Evolutionary conservation across 306 rosid genomes (phyloP), one percentile per base, ranked within the genome.

Genomic region (Begonia masoniana): DNA sequence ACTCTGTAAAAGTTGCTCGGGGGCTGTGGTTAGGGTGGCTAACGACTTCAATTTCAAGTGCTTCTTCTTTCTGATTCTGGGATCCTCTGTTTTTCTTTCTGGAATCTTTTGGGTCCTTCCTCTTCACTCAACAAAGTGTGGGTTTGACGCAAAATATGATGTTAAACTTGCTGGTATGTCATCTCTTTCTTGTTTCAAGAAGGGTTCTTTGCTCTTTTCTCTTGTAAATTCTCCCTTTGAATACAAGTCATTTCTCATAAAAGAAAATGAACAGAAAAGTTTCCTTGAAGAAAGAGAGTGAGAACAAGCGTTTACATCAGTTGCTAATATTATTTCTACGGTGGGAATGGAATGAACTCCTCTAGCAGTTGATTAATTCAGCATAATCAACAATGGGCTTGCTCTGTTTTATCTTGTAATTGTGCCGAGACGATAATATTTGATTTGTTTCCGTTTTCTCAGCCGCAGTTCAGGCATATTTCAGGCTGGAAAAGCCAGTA

Each of bases 31-130:
- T 21, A 21, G 24, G 4, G 24, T 21, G 24, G 24, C 24, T 21
- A 21, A 21, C 4, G 24, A 21, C 24, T 21, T 21, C 24, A 21
- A 21, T 21, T 80, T 85, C 71, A 75, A 78, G 78, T 89, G 95
- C 63, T 1, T 89, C 5, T 67, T 89, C 49, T 53, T 85, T 59
- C 74, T 89, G 59, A 1, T 85, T 13, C 43, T 89, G 63, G 70
- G 77, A 47, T 35, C 85, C 0, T 62, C 87, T 5, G 77, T 81
- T 66, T 63, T 89, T 7, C 50, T 85, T 19, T 79, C 87, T 58
- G 87, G 83, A 61, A 49, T 89, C 75, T 89, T 85, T 52, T 89
- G 94, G 91, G 43, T 82, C 64, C 71, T 82, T 81, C 97, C 97
- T 10, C 52, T 50, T 50, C 63, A 51, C 53, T 16, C 65, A 7